Percentiles rank a stretch among this genome's conserved stretches.
phyloP scores from a whole-genome alignment of 2,329 filamentous ascomycete genomes.

The Chaetomium sp. region DNA sequence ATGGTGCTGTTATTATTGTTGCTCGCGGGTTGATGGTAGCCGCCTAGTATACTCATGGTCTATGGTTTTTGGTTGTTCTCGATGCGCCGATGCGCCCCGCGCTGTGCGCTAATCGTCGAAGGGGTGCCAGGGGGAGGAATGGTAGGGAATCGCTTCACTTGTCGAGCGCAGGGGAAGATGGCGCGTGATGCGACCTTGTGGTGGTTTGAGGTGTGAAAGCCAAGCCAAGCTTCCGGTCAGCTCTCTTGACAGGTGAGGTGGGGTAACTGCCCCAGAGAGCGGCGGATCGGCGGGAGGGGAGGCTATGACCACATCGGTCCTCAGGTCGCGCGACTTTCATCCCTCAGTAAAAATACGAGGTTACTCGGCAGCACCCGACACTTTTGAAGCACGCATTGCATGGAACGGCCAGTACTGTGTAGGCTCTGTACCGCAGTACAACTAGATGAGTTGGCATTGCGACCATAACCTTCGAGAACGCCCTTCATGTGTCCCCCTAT shows the following conservation, averaged over 20 bases:
- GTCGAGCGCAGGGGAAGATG: background rate
- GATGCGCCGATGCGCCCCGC: conserved; percentile 12
- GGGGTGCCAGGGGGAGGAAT: background rate
- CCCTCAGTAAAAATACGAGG: conserved; percentile 1
- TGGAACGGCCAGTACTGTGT: background rate
- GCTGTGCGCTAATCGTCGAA: background rate
- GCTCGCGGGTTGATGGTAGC: background rate
- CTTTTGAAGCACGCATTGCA: background rate
- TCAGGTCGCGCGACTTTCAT: background rate
- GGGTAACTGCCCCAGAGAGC: conserved; percentile 19
- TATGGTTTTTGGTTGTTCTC: conserved; percentile 6
- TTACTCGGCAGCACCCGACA: background rate
- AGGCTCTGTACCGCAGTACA: background rate
- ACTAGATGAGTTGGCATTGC: conserved; percentile 13
- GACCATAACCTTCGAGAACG: background rate
- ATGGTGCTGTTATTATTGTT: background rate
- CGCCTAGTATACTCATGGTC: background rate
- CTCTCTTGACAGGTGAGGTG: conserved; percentile 11
- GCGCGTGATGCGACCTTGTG: conserved; percentile 4
- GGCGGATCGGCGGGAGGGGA: background rate
- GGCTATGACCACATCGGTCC: conserved; percentile 18
- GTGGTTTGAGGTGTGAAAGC: background rate
- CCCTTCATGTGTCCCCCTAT: background rate
- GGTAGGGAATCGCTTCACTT: background rate
- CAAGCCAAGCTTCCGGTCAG: background rate